A percentile compares a stretch with the other conserved stretches of the same genome.
These are phyloP conservation scores for Mimosa bimucronata DNA, from an alignment of 306 rosid species.

Conservation along the genomic window DNA sequence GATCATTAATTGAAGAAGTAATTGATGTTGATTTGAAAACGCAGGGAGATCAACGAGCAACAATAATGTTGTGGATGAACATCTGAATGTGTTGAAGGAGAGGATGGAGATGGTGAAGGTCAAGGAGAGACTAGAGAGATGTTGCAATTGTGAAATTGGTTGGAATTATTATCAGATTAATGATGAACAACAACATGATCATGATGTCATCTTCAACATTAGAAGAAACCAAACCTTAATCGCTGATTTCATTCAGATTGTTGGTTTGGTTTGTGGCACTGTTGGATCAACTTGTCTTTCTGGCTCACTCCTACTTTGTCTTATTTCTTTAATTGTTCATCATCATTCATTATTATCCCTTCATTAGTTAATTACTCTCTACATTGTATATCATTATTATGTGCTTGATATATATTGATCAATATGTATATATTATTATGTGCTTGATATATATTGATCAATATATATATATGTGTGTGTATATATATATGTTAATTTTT, in stretches of 20 bases:
- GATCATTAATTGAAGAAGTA: too few relatives aligned
- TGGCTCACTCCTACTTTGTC: constrained; percentile 51
- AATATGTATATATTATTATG: background rate
- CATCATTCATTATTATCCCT: constrained; percentile 28
- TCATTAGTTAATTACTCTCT: background rate
- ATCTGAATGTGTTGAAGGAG: constrained; percentile 52
- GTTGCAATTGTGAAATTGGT: constrained; percentile 47
- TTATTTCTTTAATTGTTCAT: constrained; percentile 51
- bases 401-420: background rate
- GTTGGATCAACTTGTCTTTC: constrained; percentile 51
- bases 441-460: background rate
- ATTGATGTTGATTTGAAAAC: background rate
- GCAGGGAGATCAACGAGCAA: constrained; percentile 53
- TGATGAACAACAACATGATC: background rate
- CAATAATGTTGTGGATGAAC: constrained; percentile 47
- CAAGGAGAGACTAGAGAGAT: constrained; percentile 60
- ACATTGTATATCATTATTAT: background rate
- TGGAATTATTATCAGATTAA: constrained; percentile 51
- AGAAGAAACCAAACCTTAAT: constrained; percentile 6
- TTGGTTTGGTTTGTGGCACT: constrained; percentile 42
- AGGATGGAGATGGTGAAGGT: constrained; percentile 54
- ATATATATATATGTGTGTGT: too few relatives aligned
- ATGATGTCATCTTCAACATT: background rate
- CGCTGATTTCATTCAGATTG: constrained; percentile 35
- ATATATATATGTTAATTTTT: too few relatives aligned